phyloP scores from a whole-genome alignment of 345 rosid genomes.

The Ceriops tagal region DNA sequence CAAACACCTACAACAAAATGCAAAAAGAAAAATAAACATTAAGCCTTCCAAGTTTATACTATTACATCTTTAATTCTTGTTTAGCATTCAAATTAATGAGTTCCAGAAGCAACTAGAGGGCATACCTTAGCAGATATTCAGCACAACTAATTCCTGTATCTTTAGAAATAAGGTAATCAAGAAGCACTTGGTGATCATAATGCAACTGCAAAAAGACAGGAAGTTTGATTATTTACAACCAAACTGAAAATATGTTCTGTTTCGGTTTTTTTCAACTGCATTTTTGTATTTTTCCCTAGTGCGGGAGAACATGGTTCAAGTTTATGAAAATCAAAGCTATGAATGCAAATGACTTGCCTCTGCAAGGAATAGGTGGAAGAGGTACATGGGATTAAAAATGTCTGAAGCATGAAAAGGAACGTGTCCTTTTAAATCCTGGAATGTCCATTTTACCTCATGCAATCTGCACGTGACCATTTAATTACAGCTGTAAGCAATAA shows the following conservation, averaged over 20 bases:
- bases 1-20: slow-evolving; percentile 46
- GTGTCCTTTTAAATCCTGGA: slow-evolving; percentile 33
- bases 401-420: slow-evolving; percentile 38
- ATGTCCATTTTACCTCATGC: slow-evolving; percentile 24
- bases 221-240: background rate
- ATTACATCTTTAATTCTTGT: background rate
- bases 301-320: background rate
- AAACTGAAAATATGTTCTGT: background rate
- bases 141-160: slow-evolving; percentile 69
- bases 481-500: slow-evolving; percentile 1
- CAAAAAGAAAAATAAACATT: background rate
- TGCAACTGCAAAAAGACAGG: slow-evolving; percentile 48
- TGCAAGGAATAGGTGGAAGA: slow-evolving; percentile 71
- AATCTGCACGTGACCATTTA: slow-evolving; percentile 37
- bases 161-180: slow-evolving; percentile 86
- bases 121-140: slow-evolving; percentile 74
- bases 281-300: background rate
- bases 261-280: too few relatives aligned
- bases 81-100: slow-evolving; percentile 9
- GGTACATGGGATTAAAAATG: slow-evolving; percentile 57
- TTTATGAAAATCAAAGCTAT: background rate
- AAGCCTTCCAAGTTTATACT: background rate
- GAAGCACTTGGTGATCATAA: slow-evolving; percentile 89
- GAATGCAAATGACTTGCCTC: slow-evolving; percentile 47
- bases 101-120: slow-evolving; percentile 19